These are phyloP conservation scores for Dissophora globulifera DNA, from an alignment of 192 early-diverging fungal genomes.

Conservation along the genomic window DNA sequence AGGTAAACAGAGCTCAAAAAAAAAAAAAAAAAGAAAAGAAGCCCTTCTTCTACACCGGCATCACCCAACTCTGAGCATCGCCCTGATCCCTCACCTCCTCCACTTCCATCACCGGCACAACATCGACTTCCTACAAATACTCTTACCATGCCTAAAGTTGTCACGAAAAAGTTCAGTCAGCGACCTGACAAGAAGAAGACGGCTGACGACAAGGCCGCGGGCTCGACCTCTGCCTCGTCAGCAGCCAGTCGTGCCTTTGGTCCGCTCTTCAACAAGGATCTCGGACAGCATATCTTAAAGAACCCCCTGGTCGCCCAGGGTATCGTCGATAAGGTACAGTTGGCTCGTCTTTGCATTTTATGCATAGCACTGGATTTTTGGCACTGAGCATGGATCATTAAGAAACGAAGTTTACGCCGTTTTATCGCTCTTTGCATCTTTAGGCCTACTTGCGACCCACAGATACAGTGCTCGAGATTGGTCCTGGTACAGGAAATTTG, in stretches of 20 bases:
- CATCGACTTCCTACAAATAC: too few relatives aligned
- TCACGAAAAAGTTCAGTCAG: slow-evolving; percentile 37
- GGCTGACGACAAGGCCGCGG: slow-evolving; percentile 32
- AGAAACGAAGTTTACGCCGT: too few relatives aligned
- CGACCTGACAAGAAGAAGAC: slow-evolving; percentile 47
- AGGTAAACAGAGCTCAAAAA: too few relatives aligned
- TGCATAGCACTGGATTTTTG: too few relatives aligned
- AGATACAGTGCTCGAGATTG: slow-evolving; percentile 91
- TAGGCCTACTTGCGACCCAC: slow-evolving; percentile 67
- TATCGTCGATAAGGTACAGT: slow-evolving; percentile 94
- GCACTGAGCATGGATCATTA: too few relatives aligned
- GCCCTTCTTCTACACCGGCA: too few relatives aligned
- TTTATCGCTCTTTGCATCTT: too few relatives aligned
- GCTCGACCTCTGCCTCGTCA: slow-evolving; percentile 21
- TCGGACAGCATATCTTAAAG: slow-evolving; percentile 98
- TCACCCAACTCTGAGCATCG: too few relatives aligned
- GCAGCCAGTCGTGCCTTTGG: slow-evolving; percentile 71
- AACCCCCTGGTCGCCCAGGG: slow-evolving; percentile 96
- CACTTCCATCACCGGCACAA: too few relatives aligned
- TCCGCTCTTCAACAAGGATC: slow-evolving; percentile 95
- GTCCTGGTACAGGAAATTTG: slow-evolving; percentile 99
- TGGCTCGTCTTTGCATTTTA: too few relatives aligned
- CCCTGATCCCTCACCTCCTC: too few relatives aligned
- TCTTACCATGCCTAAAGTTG: slow-evolving; percentile 43
- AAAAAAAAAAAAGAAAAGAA: too few relatives aligned